These are phyloP conservation scores for Calonectria leucothoes DNA, from an alignment of 2,329 filamentous ascomycete genomes.

Conservation along the genomic window DNA sequence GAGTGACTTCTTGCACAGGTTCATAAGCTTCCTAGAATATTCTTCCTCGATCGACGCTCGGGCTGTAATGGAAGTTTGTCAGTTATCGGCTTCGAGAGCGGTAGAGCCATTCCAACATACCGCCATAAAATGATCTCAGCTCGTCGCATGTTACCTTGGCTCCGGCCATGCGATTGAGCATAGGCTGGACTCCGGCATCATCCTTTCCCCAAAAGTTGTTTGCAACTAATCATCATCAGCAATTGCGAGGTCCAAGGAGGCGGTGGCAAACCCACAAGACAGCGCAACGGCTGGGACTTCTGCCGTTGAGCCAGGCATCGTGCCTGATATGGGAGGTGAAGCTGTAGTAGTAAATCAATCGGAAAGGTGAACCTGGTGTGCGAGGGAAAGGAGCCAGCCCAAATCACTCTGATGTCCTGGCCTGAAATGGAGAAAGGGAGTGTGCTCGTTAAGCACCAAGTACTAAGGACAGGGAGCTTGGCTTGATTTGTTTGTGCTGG, in stretches of 20 bases:
- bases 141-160: conserved; percentile 97
- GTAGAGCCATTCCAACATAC: conserved; percentile 57
- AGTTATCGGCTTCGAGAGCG: not conserved
- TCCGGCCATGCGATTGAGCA: conserved; percentile 93
- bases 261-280: conserved; percentile 65
- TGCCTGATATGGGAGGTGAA: conserved; percentile 36
- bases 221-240: conserved; percentile 71
- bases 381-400: conserved; percentile 36
- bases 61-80: conserved; percentile 58
- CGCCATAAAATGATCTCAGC: conserved; percentile 87
- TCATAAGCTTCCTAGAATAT: conserved; percentile 89
- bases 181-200: conserved; percentile 91
- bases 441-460: not conserved
- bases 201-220: conserved; percentile 99
- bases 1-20: conserved; percentile 86
- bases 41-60: conserved; percentile 97
- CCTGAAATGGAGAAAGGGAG: conserved; percentile 28
- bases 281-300: conserved; percentile 74
- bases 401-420: conserved; percentile 30
- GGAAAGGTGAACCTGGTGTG: conserved; percentile 1
- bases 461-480: not conserved
- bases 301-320: conserved; percentile 70
- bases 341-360: not conserved
- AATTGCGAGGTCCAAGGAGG: not conserved
- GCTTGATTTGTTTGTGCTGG: conserved; percentile 38